Base-by-base conservation (phyloP, 2,329 filamentous ascomycete species). In the Huntiella abstrusa region DNA sequence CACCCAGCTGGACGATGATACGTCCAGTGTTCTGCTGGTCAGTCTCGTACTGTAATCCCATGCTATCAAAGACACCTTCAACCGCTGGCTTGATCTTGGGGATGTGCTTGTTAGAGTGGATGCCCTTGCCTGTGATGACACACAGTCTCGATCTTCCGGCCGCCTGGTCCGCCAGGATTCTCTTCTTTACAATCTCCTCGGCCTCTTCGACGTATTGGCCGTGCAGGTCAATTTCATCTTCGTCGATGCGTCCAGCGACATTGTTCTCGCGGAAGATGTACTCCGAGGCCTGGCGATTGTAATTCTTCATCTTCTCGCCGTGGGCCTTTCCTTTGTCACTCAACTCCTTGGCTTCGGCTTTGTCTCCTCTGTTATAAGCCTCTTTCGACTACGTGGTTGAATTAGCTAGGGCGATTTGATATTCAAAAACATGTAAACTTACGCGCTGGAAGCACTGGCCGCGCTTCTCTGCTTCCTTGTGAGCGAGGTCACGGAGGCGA, bases 221-320 rank as follows among this genome's bases (percentile, higher is more conserved):
- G 61, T 98, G 91, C 41, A 98, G 69, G 63, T 98, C 91, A 55
- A 98, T 87, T 6, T 82, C 85, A 62, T 96, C 88, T 36, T 68
- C 68, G 12, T 75, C 71, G 7, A 93, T 80, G 51, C 80, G 76
- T 13, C 76, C 83, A 2, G 68, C 61, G 15, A 83, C 78, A 59
- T 96, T 96, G 67, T 95, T 95, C 64, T 88, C 85, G 36, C 86
- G 80, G 67, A 98, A 95, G 59, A 96, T 96, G 62, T 75, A 93
- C 49, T 95, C 83, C 50, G 83, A 84, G 1, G 91, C 91, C 62
- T 94, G 85, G 53, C 74, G 77, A 68, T 95, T 95, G 66, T 86
- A 92, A 50, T 80, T 69, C 53, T 92, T 84, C 75, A 92, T 91
- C 59, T 80, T 74, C 49, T 76, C 74, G 37, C 80, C 86, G 61